Conservation (phyloP, 2,329 filamentous ascomycete species). For the Botrytis fragariae region DNA sequence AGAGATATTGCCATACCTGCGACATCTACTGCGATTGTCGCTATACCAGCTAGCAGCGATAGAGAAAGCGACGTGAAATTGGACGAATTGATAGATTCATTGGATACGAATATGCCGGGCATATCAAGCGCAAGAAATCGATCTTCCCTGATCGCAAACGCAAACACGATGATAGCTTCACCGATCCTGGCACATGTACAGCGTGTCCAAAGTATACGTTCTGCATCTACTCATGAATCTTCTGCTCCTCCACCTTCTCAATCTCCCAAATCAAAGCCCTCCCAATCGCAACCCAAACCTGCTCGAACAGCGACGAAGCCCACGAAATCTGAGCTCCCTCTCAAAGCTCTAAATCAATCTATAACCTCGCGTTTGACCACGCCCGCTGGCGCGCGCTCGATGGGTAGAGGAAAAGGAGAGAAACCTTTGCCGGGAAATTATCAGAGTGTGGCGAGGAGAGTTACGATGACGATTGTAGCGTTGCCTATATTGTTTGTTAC, state of each 20-base stretch:
- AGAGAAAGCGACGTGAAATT: background rate
- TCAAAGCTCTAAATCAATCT: slow-evolving; percentile 34
- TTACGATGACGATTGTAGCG: slow-evolving; percentile 37
- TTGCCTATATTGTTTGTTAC: slow-evolving; percentile 38
- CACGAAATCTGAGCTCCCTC: slow-evolving; percentile 24
- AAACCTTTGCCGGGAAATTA: slow-evolving; percentile 33
- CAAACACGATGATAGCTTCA: background rate
- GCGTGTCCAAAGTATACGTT: background rate
- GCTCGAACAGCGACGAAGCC: background rate
- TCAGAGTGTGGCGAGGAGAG: slow-evolving; percentile 33
- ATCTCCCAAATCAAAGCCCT: background rate
- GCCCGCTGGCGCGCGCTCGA: slow-evolving; percentile 32
- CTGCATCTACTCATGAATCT: background rate
- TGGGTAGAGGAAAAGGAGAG: background rate
- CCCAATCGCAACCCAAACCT: background rate
- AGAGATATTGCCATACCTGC: background rate
- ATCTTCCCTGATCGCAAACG: background rate
- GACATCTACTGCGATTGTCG: background rate
- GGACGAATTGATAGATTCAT: background rate
- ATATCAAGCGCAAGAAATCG: background rate
- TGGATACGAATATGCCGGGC: background rate
- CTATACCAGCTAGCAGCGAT: background rate
- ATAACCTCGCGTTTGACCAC: slow-evolving; percentile 35
- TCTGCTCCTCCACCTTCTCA: background rate
- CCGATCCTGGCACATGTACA: background rate